phyloP scores from a whole-genome alignment of 1,284 basidiomycete species.

The Heterobasidion annosum region DNA sequence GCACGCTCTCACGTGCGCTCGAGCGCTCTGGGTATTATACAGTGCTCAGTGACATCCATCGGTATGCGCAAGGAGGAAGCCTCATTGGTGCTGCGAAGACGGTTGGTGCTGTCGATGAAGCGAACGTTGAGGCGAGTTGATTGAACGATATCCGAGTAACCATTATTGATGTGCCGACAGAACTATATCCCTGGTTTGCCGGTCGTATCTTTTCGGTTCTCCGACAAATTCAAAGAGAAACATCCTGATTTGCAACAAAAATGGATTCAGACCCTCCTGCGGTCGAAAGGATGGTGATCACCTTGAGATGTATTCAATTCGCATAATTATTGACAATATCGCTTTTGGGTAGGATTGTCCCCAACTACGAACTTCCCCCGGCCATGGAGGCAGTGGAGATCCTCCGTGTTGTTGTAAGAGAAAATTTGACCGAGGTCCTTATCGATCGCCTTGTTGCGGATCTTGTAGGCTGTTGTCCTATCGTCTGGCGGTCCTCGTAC shows the following conservation, averaged over 20 bases:
- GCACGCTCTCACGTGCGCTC: conserved; percentile 79
- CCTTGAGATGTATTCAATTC: neutral
- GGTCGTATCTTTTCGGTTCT: conserved; percentile 89
- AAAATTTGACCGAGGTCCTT: conserved; percentile 60
- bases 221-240: conserved; percentile 62
- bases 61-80: conserved; percentile 17
- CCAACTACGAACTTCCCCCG: conserved; percentile 80
- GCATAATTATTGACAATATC: neutral
- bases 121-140: conserved; percentile 43
- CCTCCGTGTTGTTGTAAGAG: conserved; percentile 80
- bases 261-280: conserved; percentile 81
- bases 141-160: neutral
- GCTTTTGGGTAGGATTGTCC: conserved; percentile 75
- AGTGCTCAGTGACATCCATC: conserved; percentile 68
- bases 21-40: conserved; percentile 75
- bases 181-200: conserved; percentile 75
- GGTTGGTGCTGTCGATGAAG: conserved; percentile 30
- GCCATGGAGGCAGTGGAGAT: conserved; percentile 64
- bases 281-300: conserved; percentile 66
- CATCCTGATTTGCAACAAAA: conserved; percentile 76
- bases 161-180: conserved; percentile 20
- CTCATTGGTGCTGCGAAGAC: conserved; percentile 27
- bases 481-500: no score
- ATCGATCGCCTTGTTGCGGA: conserved; percentile 57
- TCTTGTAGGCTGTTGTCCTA: conserved; percentile 33